Percentiles rank a stretch among this genome's conserved stretches.
phyloP scores from a whole-genome alignment of 2,329 filamentous ascomycete species.

The Fusarium ramigenum region DNA sequence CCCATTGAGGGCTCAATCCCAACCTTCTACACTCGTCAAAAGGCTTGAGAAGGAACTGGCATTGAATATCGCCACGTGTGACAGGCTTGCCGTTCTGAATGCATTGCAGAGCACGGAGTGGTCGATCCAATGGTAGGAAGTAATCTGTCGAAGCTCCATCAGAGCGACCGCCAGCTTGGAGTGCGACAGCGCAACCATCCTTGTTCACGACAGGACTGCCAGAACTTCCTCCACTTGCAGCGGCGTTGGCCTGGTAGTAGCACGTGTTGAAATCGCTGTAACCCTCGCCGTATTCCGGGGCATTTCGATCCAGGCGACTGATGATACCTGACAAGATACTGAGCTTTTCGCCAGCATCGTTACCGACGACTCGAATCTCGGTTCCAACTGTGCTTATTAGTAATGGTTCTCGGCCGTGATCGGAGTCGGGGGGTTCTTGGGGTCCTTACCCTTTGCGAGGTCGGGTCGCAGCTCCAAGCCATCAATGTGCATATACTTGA shows the following conservation, averaged over 20 bases:
- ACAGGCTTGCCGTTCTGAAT: conserved; percentile 80
- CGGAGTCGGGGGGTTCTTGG: background rate
- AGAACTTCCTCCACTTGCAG: conserved; percentile 96
- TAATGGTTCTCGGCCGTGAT: background rate
- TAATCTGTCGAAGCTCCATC: conserved; percentile 98
- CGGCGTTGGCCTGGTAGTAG: conserved; percentile 98
- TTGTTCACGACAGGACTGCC: conserved; percentile 97
- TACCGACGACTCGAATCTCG: conserved; percentile 96
- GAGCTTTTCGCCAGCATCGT: conserved; percentile 97
- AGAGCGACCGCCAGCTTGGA: conserved; percentile 92
- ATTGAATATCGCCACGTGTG: conserved; percentile 95
- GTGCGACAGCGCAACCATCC: conserved; percentile 87
- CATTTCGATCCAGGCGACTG: conserved; percentile 93
- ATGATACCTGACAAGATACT: conserved; percentile 98
- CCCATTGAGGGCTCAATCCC: conserved; percentile 85
- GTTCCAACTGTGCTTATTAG: conserved; percentile 71
- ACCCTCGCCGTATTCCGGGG: conserved; percentile 95
- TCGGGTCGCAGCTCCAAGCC: conserved; percentile 85
- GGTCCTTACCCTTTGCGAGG: conserved; percentile 70
- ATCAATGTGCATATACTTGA: conserved; percentile 95
- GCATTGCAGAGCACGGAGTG: conserved; percentile 85
- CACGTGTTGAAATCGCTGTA: conserved; percentile 97
- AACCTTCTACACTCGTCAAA: conserved; percentile 96
- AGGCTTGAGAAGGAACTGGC: conserved; percentile 94
- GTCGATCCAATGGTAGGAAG: conserved; percentile 92